Conservation (phyloP, 805 yeast genomes). For the Metschnikowia corniflorae region DNA sequence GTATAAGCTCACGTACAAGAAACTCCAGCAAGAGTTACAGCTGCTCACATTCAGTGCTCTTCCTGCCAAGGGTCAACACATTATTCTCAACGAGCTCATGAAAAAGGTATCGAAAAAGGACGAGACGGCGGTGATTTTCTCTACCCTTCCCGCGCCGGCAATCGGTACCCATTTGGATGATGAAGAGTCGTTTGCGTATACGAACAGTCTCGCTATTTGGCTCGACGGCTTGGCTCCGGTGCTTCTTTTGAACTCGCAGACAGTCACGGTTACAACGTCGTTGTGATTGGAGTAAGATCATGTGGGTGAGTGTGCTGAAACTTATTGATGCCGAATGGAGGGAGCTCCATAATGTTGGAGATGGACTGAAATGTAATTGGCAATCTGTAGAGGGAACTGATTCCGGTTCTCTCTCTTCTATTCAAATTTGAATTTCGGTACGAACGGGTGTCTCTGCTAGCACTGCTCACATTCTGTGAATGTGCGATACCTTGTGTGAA, state of each 20-base stretch:
- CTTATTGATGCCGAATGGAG: too few relatives aligned
- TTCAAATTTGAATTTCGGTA: too few relatives aligned
- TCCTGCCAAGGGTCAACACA: slow-evolving; percentile 90
- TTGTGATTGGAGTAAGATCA: slow-evolving; percentile 26
- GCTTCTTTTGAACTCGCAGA: slow-evolving; percentile 80
- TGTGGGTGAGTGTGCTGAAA: too few relatives aligned
- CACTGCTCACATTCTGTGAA: too few relatives aligned
- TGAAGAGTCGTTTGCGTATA: slow-evolving; percentile 68
- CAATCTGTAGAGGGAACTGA: neutral
- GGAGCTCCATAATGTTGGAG: too few relatives aligned
- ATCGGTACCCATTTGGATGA: slow-evolving; percentile 75
- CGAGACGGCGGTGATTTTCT: slow-evolving; percentile 68
- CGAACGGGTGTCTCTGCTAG: too few relatives aligned
- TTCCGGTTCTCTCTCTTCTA: too few relatives aligned
- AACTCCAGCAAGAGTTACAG: slow-evolving; percentile 36
- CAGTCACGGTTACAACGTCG: slow-evolving; percentile 95
- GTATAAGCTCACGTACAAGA: slow-evolving; percentile 27
- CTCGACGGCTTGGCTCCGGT: slow-evolving; percentile 79
- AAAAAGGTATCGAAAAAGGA: slow-evolving; percentile 47
- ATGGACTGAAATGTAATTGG: neutral
- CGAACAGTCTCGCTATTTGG: slow-evolving; percentile 76
- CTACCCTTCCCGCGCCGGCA: slow-evolving; percentile 87
- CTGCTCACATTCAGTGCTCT: slow-evolving; percentile 67
- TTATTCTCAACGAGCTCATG: slow-evolving; percentile 87
- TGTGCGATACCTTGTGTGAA: too few relatives aligned